Base-by-base conservation (phyloP, 345 rosid species). In the Gossypium longicalyx region DNA sequence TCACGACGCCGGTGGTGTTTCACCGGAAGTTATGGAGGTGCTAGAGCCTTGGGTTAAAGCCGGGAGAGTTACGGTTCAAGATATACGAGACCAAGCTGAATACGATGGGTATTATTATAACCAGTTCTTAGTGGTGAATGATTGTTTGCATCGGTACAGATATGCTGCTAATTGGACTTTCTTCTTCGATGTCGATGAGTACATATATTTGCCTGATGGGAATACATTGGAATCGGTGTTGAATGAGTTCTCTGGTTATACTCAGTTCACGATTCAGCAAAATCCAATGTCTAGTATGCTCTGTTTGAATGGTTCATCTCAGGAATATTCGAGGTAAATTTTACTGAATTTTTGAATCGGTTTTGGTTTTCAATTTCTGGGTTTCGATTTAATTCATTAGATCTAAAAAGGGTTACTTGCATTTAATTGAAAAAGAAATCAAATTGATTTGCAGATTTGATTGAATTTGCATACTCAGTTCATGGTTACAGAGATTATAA, bases 251-350 rank as follows among this genome's bases (percentile, higher is more conserved):
- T 88, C 91, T 0, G 86, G 56, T 47, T 80, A 79, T 47, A 91
- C 93, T 48, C 97, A 91, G 88, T 93, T 93, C 80, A 93, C 98
- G 2, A 93, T 91, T 77, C 92, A 93, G 83, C 98, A 91, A 87
- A 93, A 88, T n/a, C 97, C 97, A 1, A 93, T 89, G 97, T 88
- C 93, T 67, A 88, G 85, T 79, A 65, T 72, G 67, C 98, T 91
- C 82, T 93, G 98, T 83, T 77, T 93, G 75, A 86, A 87, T n/a
- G 93, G 86, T 77, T 78, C 93, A 4, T 27, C 84, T 72, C 87
- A 67, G 22, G 80, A 85, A 44, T 85, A 91, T 75, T 67, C 91
- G 38, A 83, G 91, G 98, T 89, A 68, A 59, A 61, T 15, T 9
- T 20, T 16, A 19, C 15, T 34, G 29, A 0, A 12, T 4, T 19